A percentile compares a stretch with the other conserved stretches of the same genome.
Conservation (phyloP, 805 yeast species). For the Candida caryicola region DNA sequence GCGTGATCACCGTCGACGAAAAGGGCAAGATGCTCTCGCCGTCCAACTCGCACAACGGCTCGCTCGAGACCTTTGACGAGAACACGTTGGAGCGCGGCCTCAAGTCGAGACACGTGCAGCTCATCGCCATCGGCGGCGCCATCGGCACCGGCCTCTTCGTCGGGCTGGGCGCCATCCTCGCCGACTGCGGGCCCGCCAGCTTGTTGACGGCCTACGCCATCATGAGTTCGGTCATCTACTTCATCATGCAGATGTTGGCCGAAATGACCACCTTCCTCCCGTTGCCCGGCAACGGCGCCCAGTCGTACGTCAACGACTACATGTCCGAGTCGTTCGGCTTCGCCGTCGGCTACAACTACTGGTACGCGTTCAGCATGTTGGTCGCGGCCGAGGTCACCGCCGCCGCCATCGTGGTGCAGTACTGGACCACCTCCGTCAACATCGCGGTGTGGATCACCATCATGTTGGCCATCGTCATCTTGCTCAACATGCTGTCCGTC, state of each 20-base stretch:
- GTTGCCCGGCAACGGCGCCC: slow-evolving; percentile 34
- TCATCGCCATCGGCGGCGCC: slow-evolving; percentile 19
- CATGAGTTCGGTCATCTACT: slow-evolving; percentile 21
- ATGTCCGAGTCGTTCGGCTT: slow-evolving; percentile 30
- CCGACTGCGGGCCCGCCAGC: slow-evolving; percentile 18
- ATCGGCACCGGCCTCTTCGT: slow-evolving; percentile 24
- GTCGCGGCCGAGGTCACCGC: slow-evolving; percentile 38
- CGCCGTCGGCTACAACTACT: slow-evolving; percentile 34
- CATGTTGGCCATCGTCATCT: slow-evolving; percentile 23
- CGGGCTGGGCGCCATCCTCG: slow-evolving; percentile 25
- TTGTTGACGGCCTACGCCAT: slow-evolving; percentile 17
- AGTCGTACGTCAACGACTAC: slow-evolving; percentile 28
- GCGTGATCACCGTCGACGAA: slow-evolving; percentile 24
- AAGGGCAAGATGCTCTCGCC: slow-evolving; percentile 19
- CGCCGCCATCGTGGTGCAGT: slow-evolving; percentile 39
- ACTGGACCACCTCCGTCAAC: slow-evolving; percentile 32
- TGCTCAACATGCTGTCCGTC: slow-evolving; percentile 29
- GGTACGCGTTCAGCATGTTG: slow-evolving; percentile 32
- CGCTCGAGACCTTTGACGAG: slow-evolving; percentile 17
- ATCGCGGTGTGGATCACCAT: slow-evolving; percentile 42
- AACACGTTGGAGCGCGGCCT: slow-evolving; percentile 15
- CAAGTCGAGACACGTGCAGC: slow-evolving; percentile 13
- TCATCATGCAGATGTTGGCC: slow-evolving; percentile 31
- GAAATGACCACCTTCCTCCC: slow-evolving; percentile 36
- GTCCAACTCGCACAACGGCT: slow-evolving; percentile 12